Base-by-base conservation (phyloP, 2,329 filamentous ascomycete genomes). In the Ophiostoma perfectum region DNA sequence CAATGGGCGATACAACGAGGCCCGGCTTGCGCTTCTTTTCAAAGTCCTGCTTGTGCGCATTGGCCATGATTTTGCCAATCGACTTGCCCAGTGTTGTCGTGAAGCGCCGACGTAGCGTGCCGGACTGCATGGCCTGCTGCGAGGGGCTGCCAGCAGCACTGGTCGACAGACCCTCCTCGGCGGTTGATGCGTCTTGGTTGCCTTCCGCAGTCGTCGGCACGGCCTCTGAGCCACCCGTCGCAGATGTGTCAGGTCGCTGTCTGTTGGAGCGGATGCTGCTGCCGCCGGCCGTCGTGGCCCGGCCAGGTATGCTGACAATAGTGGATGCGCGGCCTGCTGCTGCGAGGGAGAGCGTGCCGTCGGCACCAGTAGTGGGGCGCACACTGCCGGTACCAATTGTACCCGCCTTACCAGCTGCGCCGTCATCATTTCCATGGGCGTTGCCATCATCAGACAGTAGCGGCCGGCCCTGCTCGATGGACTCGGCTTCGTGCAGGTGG, bases 21-120 rank as follows among this genome's bases (percentile, higher is more conserved):
- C 44, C 66, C n/a, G 78, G 78, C 73, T 76, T 78, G 71, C 86
- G 84, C 76, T 87, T 90, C 80, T 95, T 90, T 78, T 96, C 91
- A 76, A 97, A 98, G 78, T 98, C 94, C 77, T 96, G 90, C 70
- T 86, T 90, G 77, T 98, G 95, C 5, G 94, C 94, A 70, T 89
- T 85, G 4, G 92, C 90, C 72, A 97, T 83, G n/a, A 93, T 87
- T 14, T 83, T 58, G 5, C 82, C 81, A 68, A 87, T 82, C 0
- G 72, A 75, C 67, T 72, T 75, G 63, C 78, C 78, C 6, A 73
- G 67, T 1, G 77, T 74, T 27, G 78, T 77, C 0, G 77, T 64
- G 16, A 71, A 77, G 8, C 78, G 76, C 45, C 70, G 74, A 36
- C 72, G 70, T 18, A 78, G 70, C n/a, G 75, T 45, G 18, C 63